phyloP scores from a whole-genome alignment of 2,329 filamentous ascomycete genomes.

The Thielaviopsis ethacetica region DNA sequence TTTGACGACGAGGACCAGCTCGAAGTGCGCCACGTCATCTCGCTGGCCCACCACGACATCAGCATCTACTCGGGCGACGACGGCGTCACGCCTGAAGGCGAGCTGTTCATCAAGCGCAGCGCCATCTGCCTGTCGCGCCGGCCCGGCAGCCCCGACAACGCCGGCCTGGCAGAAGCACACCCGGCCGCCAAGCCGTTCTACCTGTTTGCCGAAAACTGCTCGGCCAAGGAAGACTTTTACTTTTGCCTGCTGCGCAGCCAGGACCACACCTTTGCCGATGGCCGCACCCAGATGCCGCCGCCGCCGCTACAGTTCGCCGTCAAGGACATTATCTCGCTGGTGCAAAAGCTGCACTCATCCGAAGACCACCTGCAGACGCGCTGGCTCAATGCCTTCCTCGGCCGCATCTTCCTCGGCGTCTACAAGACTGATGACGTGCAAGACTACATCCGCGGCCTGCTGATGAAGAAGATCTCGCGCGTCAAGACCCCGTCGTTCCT shows the following conservation, averaged over 20 bases:
- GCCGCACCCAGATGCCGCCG: slow-evolving; percentile 23
- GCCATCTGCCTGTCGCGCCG: slow-evolving; percentile 67
- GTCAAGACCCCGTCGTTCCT: slow-evolving; percentile 87
- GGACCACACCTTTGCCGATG: slow-evolving; percentile 38
- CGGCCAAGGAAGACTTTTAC: slow-evolving; percentile 97
- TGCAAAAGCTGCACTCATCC: slow-evolving; percentile 79
- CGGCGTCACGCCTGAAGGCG: slow-evolving; percentile 66
- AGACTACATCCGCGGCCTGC: slow-evolving; percentile 62
- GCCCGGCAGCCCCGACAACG: slow-evolving; percentile 33
- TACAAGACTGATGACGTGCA: slow-evolving; percentile 76
- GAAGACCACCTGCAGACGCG: slow-evolving; percentile 81
- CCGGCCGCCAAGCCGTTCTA: slow-evolving; percentile 68
- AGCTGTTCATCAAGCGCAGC: slow-evolving; percentile 90
- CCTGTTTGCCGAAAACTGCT: slow-evolving; percentile 87
- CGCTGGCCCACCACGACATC: slow-evolving; percentile 72
- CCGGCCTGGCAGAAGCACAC: slow-evolving; percentile 29
- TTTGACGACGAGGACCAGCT: slow-evolving; percentile 92
- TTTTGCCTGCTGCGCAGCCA: slow-evolving; percentile 79
- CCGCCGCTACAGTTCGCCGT: slow-evolving; percentile 66
- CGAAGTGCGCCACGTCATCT: slow-evolving; percentile 92
- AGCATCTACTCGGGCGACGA: slow-evolving; percentile 67
- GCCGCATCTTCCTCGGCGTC: slow-evolving; percentile 71
- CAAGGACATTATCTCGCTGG: slow-evolving; percentile 72
- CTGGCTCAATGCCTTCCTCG: slow-evolving; percentile 86
- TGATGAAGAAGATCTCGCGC: slow-evolving; percentile 89